Evolutionary conservation across 352 stramenopile genomes (phyloP), one percentile per base, ranked within the genome.

Genomic region (Phytopythium aichiense): DNA sequence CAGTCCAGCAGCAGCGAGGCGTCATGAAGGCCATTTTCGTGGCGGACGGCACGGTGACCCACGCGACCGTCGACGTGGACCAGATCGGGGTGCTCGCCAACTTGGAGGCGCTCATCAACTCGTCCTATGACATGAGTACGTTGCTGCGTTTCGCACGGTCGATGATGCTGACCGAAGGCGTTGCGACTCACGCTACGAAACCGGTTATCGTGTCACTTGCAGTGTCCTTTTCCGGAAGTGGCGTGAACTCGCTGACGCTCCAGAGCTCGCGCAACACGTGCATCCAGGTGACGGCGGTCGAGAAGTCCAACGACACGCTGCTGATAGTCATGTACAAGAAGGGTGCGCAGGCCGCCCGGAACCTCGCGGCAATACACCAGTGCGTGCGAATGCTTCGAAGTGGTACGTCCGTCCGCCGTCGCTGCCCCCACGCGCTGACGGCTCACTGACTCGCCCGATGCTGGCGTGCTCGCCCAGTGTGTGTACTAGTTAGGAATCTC

Each of bases 11-110:
- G 52, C 87, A 94, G 60, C 79, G 85, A 13, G 91, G 89, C 1
- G 93, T 98, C 48, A 65, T 94, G 48, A 95, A 94, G 68, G 88
- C 87, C 8, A 87, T 97, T 50, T 80, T 97, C n/a, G 88, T 98
- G 38, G 87, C 81, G 18, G 89, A 97, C 42, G 82, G 89, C 49
- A 72, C 76, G 2, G 80, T 96, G 33, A 87, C 83, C 50, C 92
- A 85, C 54, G 78, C 88, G 43, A 97, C 88, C 28, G 77, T 81
- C 43, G 86, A 96, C 43, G 88, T 97, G 33, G 91, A 97, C 63
- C 86, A 96, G 56, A 91, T 98, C 63, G 91, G 88, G 25, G 82
- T 98, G 33, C 71, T 97, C 18, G 89, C 91, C 35, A 97, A 97
- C 60, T 65, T 98, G 23, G 87, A 97, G 62, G 81, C 85, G 56